A percentile compares a stretch with the other conserved stretches of the same genome.
These are phyloP conservation scores for Ustilago curta DNA, from an alignment of 1,284 basidiomycete genomes.

Conservation along the genomic window DNA sequence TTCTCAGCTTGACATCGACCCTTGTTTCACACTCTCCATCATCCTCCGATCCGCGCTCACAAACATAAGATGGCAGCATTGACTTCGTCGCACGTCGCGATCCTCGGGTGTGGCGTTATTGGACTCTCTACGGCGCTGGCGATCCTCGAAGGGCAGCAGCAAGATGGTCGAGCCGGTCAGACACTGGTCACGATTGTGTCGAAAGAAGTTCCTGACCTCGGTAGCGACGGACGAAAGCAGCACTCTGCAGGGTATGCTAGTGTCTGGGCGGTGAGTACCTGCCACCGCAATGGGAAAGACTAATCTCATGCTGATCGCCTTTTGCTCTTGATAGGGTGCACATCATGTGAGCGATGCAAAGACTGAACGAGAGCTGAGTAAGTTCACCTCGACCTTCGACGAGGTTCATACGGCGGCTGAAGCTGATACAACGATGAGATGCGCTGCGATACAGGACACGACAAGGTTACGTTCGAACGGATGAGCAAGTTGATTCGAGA, in stretches of 20 bases:
- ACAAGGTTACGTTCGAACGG: slow-evolving; percentile 45
- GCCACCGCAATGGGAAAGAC: neutral
- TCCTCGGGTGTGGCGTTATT: slow-evolving; percentile 53
- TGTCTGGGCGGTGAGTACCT: slow-evolving; percentile 47
- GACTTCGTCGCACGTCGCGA: slow-evolving; percentile 18
- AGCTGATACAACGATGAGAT: neutral
- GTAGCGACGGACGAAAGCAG: neutral
- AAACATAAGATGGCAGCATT: neutral
- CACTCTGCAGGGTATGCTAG: slow-evolving; percentile 47
- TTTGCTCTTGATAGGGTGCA: slow-evolving; percentile 21
- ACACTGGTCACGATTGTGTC: slow-evolving; percentile 39
- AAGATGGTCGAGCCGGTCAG: neutral
- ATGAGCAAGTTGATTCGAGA: slow-evolving; percentile 32
- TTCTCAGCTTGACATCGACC: too few relatives aligned
- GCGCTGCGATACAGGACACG: slow-evolving; percentile 15
- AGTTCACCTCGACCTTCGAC: neutral
- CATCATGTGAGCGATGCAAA: slow-evolving; percentile 57
- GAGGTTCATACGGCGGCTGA: neutral
- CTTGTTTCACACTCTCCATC: neutral
- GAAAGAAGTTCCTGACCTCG: slow-evolving; percentile 34
- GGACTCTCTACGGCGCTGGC: slow-evolving; percentile 48
- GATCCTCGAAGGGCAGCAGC: slow-evolving; percentile 35
- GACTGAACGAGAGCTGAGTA: slow-evolving; percentile 27
- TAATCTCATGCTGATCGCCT: slow-evolving; percentile 1
- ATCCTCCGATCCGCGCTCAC: neutral